Base-by-base conservation (phyloP, 768 basidiomycete species). In the Suillus occidentalis region DNA sequence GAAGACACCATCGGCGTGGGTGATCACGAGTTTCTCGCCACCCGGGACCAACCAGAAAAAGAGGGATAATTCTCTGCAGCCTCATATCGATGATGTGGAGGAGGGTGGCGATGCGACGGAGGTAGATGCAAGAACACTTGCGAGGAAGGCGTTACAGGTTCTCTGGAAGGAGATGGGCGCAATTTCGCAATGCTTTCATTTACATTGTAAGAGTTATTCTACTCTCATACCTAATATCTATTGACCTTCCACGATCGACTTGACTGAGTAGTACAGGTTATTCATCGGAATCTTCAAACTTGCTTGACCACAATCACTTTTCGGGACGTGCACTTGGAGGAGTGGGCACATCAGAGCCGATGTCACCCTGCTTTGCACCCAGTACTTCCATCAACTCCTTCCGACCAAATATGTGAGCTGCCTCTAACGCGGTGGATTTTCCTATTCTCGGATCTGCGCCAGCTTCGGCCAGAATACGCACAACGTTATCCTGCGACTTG, bases 91-190 rank as follows among this genome's bases (percentile, higher is more conserved):
- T 45, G 74, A 55, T 28, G 60, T 58, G 4, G 75, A 71, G 28
- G 60, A 55, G 14, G 55, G 65, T 20, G 67, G 68, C 36, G 65
- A 72, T n/a, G 75, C 73, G 7, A 70, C 82, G 2, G 84, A 89
- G 68, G 72, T 90, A 36, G 89, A 94, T 74, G 87, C 92, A 7
- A 78, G 91, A 64, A 75, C 75, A 12, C 75, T 94, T 40, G 89
- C 90, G 10, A 85, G 84, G 66, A 83, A 84, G 57, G 92, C 90
- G 72, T 71, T 95, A 64, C 85, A 82, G 71, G 83, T 84, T 61
- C 80, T 94, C 6, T 93, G 93, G 22, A 83, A 80, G 74, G 93
- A 94, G 73, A 85, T 94, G 82, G 92, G 90, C 14, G 77, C 74
- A 49, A 47, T 75, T n/a, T 76, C 69, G 47, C 47, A 37, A 12